Percentiles rank a stretch among this genome's conserved stretches.
Evolutionary conservation across 257 asterid species (phyloP).

Genomic region (Galeopsis tetrahit): DNA sequence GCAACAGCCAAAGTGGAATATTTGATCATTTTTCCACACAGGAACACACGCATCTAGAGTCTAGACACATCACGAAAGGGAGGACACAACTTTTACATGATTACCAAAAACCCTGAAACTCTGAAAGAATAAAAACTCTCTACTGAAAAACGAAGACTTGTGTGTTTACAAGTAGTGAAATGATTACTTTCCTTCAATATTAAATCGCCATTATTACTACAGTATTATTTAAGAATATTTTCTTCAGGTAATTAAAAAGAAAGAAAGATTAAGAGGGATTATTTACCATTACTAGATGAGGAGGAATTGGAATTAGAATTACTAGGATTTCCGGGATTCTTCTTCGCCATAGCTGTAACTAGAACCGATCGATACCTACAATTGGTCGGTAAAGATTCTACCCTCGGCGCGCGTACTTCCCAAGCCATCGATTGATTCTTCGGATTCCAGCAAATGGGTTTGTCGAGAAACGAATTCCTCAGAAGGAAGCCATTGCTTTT

Average conservation of each 20-base stretch:
- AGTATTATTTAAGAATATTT: no score
- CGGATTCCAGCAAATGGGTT: slow-evolving; percentile 55
- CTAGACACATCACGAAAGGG: not conserved
- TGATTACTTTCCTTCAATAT: not conserved
- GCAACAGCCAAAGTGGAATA: slow-evolving; percentile 12
- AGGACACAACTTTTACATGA: slow-evolving; percentile 3
- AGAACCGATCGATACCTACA: slow-evolving; percentile 50
- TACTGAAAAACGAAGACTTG: not conserved
- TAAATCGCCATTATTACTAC: not conserved
- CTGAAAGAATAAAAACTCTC: slow-evolving; percentile 3
- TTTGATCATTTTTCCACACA: slow-evolving; percentile 8
- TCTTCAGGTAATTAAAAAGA: not conserved
- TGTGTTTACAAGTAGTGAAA: slow-evolving; percentile 10
- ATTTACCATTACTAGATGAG: slow-evolving; percentile 52
- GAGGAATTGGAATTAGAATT: slow-evolving; percentile 58
- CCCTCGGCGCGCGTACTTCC: slow-evolving; percentile 51
- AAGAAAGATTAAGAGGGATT: not conserved
- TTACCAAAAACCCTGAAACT: slow-evolving; percentile 19
- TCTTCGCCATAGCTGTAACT: slow-evolving; percentile 68
- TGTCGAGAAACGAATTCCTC: slow-evolving; percentile 55
- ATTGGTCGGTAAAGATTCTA: slow-evolving; percentile 33
- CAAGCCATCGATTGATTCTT: slow-evolving; percentile 42
- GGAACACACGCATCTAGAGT: slow-evolving; percentile 8
- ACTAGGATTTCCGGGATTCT: slow-evolving; percentile 58
- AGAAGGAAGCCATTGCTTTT: slow-evolving; percentile 47